phyloP scores from a whole-genome alignment of 1,139 yeast species.

The Geotrichum bryndzae region DNA sequence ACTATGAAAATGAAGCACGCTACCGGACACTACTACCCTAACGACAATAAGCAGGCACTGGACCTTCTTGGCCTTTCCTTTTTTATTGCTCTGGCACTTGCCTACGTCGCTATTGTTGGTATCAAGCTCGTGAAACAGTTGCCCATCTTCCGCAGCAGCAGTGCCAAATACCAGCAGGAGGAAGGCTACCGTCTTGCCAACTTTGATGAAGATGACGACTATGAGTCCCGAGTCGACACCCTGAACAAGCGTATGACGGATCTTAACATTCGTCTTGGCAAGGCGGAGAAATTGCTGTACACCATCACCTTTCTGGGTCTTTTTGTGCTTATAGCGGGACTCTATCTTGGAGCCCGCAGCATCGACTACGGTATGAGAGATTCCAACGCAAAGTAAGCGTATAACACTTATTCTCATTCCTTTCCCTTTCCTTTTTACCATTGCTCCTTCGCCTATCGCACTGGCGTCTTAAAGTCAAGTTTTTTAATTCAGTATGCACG shows the following conservation, averaged over 20 bases:
- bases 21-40: conserved; percentile 6
- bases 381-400: not conserved
- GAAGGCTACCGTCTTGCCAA: conserved; percentile 8
- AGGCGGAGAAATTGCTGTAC: not conserved
- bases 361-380: conserved; percentile 5
- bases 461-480: not conserved
- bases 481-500: not conserved
- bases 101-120: conserved; percentile 3
- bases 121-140: not conserved
- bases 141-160: not conserved
- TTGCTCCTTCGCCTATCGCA: not conserved
- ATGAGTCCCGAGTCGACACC: not conserved
- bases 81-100: conserved; percentile 5
- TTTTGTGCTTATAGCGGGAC: conserved; percentile 2
- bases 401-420: too few relatives aligned
- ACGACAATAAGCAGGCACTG: conserved; percentile 3
- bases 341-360: conserved; percentile 5
- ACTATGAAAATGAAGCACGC: not conserved
- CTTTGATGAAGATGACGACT: conserved; percentile 2
- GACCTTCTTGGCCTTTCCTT: conserved; percentile 9
- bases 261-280: not conserved
- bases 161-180: not conserved
- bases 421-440: not conserved
- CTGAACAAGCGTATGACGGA: not conserved
- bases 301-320: not conserved